Conservation (phyloP, 2,329 filamentous ascomycete species). For the Fusarium penzigii region DNA sequence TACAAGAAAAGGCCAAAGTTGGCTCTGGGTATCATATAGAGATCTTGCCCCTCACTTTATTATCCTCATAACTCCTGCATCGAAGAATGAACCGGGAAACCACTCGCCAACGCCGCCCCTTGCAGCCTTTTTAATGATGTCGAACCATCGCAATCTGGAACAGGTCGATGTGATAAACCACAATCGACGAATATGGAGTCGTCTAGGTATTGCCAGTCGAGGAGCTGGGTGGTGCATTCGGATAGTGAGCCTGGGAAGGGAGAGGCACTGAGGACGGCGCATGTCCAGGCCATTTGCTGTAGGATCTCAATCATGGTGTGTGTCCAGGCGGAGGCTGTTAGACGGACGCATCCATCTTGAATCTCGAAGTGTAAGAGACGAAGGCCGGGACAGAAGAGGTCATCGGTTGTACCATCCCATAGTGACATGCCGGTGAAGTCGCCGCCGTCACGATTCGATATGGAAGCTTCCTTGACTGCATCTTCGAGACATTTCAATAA, state of each 20-base stretch:
- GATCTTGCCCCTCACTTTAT: neutral
- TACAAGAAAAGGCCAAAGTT: neutral
- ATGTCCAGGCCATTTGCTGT: constrained; percentile 41
- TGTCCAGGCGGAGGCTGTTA: constrained; percentile 38
- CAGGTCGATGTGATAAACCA: constrained; percentile 33
- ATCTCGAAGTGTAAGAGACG: constrained; percentile 38
- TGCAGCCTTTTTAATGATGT: constrained; percentile 33
- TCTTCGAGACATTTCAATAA: constrained; percentile 35
- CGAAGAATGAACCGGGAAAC: constrained; percentile 33
- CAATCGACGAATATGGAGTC: constrained; percentile 39
- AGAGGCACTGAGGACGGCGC: constrained; percentile 36
- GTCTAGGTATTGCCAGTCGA: constrained; percentile 34
- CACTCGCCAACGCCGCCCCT: constrained; percentile 35
- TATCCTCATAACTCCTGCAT: constrained; percentile 4
- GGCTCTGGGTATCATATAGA: neutral
- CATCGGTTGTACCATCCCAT: constrained; percentile 35
- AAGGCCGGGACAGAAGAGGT: constrained; percentile 31
- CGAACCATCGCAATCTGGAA: constrained; percentile 29
- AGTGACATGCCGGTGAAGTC: constrained; percentile 36
- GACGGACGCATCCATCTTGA: constrained; percentile 33
- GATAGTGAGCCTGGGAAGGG: constrained; percentile 34
- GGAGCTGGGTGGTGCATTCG: constrained; percentile 33
- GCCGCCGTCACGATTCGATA: constrained; percentile 25
- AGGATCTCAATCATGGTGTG: constrained; percentile 38
- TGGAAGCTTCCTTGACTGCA: constrained; percentile 32